These are phyloP conservation scores for Trichoderma reesei DNA, from an alignment of 495 filamentous ascomycete genomes.

Conservation along the genomic window DNA sequence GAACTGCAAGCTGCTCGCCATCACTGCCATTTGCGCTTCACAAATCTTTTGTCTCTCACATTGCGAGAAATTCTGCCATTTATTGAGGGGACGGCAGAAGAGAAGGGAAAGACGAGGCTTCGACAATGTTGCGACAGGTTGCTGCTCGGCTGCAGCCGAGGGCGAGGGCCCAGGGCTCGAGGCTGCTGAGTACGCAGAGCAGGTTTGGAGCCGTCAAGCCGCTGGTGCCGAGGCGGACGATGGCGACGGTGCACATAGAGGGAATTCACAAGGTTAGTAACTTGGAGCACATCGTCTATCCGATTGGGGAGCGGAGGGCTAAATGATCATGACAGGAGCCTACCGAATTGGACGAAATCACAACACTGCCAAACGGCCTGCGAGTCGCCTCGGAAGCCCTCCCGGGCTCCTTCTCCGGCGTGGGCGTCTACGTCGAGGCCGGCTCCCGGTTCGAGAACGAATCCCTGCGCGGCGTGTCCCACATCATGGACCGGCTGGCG, in stretches of 20 bases:
- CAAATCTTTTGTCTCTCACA: background rate
- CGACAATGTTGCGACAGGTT: conserved; percentile 7
- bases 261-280: conserved; percentile 18
- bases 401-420: conserved; percentile 87
- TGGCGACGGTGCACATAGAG: conserved; percentile 8
- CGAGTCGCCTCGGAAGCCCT: conserved; percentile 93
- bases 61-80: background rate
- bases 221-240: background rate
- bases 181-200: background rate
- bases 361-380: conserved; percentile 84
- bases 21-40: too few species aligned
- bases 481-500: conserved; percentile 90
- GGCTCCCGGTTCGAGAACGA: conserved; percentile 91
- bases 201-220: background rate
- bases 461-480: conserved; percentile 78
- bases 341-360: conserved; percentile 77
- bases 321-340: conserved; percentile 55
- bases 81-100: too few species aligned
- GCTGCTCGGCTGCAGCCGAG: conserved; percentile 1
- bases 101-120: background rate
- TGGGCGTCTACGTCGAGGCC: conserved; percentile 94
- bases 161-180: background rate
- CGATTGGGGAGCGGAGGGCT: conserved; percentile 11
- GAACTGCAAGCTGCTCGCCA: background rate
- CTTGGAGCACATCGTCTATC: background rate